These are phyloP conservation scores for Taphrina confusa DNA, from an alignment of 1,139 yeast species.

Conservation along the genomic window DNA sequence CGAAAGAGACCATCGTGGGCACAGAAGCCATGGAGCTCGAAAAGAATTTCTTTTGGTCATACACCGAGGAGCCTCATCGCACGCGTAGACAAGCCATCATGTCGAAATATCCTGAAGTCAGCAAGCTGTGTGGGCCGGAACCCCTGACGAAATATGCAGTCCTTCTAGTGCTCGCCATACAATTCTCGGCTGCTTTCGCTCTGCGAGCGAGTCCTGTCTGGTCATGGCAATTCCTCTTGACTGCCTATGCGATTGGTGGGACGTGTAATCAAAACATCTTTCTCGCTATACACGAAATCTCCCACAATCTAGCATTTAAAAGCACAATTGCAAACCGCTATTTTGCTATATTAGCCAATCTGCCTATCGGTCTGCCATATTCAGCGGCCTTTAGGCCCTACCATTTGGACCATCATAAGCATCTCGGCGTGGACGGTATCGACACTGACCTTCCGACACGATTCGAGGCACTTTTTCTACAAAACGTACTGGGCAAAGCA, in stretches of 20 bases:
- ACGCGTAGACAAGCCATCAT: constrained; percentile 70
- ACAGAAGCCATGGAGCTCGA: constrained; percentile 19
- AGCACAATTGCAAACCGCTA: constrained; percentile 74
- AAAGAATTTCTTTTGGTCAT: constrained; percentile 78
- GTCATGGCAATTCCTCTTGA: constrained; percentile 57
- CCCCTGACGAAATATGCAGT: constrained; percentile 80
- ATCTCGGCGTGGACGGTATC: constrained; percentile 77
- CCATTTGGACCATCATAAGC: constrained; percentile 88
- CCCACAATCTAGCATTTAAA: constrained; percentile 83
- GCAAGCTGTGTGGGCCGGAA: constrained; percentile 81
- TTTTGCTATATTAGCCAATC: constrained; percentile 72
- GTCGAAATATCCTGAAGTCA: constrained; percentile 67
- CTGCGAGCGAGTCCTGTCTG: constrained; percentile 60
- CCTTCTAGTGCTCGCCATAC: constrained; percentile 62
- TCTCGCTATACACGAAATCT: constrained; percentile 82
- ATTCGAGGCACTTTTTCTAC: constrained; percentile 70
- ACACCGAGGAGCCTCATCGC: constrained; percentile 78
- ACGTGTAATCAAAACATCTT: constrained; percentile 81
- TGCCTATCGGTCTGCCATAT: constrained; percentile 88
- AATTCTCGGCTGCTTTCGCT: constrained; percentile 61
- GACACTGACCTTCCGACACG: constrained; percentile 87
- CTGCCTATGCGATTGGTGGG: constrained; percentile 81
- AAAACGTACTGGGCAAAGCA: constrained; percentile 80
- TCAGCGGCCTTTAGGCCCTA: constrained; percentile 83
- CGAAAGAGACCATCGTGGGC: constrained; percentile 1